Evolutionary conservation across 306 rosid genomes (phyloP).

Genomic region (Cajanus cajan): DNA sequence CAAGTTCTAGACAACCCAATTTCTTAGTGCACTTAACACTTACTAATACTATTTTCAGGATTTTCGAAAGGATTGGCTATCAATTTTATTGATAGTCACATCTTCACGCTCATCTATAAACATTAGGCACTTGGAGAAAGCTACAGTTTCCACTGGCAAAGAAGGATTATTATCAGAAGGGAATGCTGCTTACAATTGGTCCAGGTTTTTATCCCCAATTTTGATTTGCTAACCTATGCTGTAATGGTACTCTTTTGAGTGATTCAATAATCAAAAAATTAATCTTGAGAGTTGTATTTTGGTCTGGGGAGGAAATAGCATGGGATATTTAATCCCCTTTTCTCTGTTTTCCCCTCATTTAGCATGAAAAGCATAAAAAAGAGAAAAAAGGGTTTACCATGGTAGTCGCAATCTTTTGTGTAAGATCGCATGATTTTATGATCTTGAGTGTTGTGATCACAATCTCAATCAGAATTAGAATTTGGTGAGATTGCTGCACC

Average conservation of each 20-base stretch:
- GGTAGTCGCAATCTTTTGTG: background rate
- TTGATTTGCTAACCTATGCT: constrained; percentile 17
- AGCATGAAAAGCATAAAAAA: background rate
- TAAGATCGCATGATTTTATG: background rate
- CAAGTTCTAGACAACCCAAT: background rate
- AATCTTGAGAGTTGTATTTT: background rate
- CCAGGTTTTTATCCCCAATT: constrained; percentile 62
- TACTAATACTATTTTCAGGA: constrained; percentile 51
- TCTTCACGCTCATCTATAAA: constrained; percentile 94
- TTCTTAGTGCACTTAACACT: background rate
- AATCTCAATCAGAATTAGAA: background rate
- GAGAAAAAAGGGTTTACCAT: background rate
- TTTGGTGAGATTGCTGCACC: background rate
- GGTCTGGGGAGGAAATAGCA: background rate
- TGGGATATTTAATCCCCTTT: background rate
- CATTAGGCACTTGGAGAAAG: constrained; percentile 98
- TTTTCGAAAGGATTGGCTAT: constrained; percentile 92
- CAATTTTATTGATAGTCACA: constrained; percentile 83
- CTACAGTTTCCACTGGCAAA: constrained; percentile 96
- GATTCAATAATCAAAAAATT: constrained; percentile 13
- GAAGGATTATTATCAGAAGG: constrained; percentile 95
- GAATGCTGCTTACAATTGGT: constrained; percentile 96
- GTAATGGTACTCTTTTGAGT: constrained; percentile 9
- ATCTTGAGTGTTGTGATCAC: background rate
- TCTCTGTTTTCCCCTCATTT: background rate